Evolutionary conservation across 441 rosid species (phyloP), one percentile per base, ranked within the genome.

Genomic region (Erodium trifolium): DNA sequence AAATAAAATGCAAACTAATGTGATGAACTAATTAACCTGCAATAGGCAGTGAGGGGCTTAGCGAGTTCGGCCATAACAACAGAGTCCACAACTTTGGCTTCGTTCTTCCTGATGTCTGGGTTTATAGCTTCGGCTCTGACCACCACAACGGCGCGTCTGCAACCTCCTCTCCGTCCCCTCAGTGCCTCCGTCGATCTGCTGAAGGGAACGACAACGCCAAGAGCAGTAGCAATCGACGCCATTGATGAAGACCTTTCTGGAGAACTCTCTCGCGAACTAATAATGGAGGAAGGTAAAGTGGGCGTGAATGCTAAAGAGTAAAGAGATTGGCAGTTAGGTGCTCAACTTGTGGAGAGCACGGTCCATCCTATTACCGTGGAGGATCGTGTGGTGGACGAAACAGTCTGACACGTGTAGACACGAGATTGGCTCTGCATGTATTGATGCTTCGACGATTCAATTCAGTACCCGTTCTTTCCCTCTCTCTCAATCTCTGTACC

Each of bases 81-180:
- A 5, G 97, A 69, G 75, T 88, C 97, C 66, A 90, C 98, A 4
- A 93, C 97, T 68, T 90, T 93, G 18, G 82, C 92, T 67, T 90
- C 98, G n/a, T 63, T 75, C 88, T 88, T 93, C 75, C 97, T 84
- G 67, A 90, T 82, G 41, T 83, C 90, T 0, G 88, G 90, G 68
- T 93, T 93, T 53, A 93, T 88, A 31, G 75, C 91, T 78, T 86
- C 89, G 35, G 94, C 92, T 74, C 83, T 86, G 69, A 86, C 93
- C 75, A 73, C 82, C 74, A 31, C 68, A 67, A 74, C 79, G 78
- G 64, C 41, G 14, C 82, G 80, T 70, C 84, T 34, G 37, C 37
- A 34, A 5, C 37, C 37, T 34, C 3, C 37, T 34, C 37, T 34
- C 37, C 4, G 4, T 34, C 37, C 37, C 37, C 37, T 31, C 35